A percentile compares a stretch with the other conserved stretches of the same genome.
These are phyloP conservation scores for Durotheca rogersii DNA, from an alignment of 495 filamentous ascomycete genomes.

Conservation along the genomic window DNA sequence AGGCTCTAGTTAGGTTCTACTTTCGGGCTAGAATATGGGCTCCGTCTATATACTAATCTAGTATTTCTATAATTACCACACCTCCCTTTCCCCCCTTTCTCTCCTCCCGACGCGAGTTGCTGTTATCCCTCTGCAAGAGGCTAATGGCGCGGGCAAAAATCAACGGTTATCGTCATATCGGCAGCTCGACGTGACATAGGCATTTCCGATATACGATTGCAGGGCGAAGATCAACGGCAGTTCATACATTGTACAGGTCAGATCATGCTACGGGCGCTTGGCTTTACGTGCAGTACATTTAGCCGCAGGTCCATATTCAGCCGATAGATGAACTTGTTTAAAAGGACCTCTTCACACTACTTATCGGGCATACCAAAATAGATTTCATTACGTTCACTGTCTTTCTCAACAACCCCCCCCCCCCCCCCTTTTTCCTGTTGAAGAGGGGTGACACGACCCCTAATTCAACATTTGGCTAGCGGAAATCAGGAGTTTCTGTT, in stretches of 20 bases:
- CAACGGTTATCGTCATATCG: not conserved
- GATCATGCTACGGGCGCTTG: not conserved
- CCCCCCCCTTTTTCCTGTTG: no score
- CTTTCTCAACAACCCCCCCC: no score
- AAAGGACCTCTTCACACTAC: no score
- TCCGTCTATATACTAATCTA: not conserved
- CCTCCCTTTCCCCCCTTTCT: no score
- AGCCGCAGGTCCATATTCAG: conserved; percentile 16
- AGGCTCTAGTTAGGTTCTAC: not conserved
- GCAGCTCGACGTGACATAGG: not conserved
- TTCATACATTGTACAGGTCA: not conserved
- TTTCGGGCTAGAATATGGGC: not conserved
- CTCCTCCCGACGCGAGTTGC: not conserved
- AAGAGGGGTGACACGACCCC: no score
- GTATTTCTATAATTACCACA: not conserved
- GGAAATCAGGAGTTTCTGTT: no score
- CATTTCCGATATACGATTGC: conserved; percentile 22
- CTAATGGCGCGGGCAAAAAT: conserved; percentile 6
- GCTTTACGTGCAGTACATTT: conserved; percentile 2
- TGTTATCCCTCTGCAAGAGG: conserved; percentile 1
- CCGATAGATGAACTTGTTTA: conserved; percentile 3
- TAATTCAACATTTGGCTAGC: no score
- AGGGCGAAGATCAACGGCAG: conserved; percentile 13
- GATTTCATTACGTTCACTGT: no score
- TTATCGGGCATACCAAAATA: no score